A percentile compares a stretch with the other conserved stretches of the same genome.
Conservation (phyloP, 106 monocot species). For the Acorus gramineus region DNA sequence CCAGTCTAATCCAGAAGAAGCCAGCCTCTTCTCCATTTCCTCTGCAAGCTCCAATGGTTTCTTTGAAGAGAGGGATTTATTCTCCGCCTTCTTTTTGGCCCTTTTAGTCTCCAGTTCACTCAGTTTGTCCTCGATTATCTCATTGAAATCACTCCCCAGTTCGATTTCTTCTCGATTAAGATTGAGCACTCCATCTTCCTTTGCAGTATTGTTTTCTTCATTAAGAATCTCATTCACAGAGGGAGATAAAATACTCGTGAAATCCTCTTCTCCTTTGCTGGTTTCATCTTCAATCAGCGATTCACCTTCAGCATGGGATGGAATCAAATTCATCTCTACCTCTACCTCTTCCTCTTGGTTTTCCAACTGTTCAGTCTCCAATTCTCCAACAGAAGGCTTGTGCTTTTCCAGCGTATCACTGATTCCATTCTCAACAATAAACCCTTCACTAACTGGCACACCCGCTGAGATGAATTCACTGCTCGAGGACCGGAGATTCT, state of each 20-base stretch:
- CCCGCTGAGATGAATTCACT: too few relatives aligned
- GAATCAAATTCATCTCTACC: conserved; percentile 1
- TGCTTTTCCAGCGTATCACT: neutral
- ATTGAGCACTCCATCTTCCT: conserved; percentile 10
- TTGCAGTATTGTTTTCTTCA: too few relatives aligned
- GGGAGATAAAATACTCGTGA: too few relatives aligned
- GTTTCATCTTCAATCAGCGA: neutral
- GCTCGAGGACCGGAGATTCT: neutral
- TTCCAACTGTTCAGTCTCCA: neutral
- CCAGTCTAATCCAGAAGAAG: conserved; percentile 75
- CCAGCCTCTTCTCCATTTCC: conserved; percentile 87
- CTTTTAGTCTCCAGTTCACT: conserved; percentile 25
- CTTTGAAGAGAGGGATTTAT: conserved; percentile 48
- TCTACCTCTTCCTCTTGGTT: neutral
- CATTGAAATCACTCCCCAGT: conserved; percentile 16
- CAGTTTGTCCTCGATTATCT: conserved; percentile 26
- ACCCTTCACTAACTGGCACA: too few relatives aligned
- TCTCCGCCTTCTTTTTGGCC: conserved; percentile 33
- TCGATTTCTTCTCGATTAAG: conserved; percentile 16
- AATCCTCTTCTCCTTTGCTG: too few relatives aligned
- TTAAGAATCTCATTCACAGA: too few relatives aligned
- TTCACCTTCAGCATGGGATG: conserved; percentile 1
- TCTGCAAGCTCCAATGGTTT: conserved; percentile 81
- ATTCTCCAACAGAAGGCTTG: neutral
- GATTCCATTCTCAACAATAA: too few relatives aligned